Base-by-base conservation (phyloP, 257 asterid genomes). In the Sherardia arvensis region DNA sequence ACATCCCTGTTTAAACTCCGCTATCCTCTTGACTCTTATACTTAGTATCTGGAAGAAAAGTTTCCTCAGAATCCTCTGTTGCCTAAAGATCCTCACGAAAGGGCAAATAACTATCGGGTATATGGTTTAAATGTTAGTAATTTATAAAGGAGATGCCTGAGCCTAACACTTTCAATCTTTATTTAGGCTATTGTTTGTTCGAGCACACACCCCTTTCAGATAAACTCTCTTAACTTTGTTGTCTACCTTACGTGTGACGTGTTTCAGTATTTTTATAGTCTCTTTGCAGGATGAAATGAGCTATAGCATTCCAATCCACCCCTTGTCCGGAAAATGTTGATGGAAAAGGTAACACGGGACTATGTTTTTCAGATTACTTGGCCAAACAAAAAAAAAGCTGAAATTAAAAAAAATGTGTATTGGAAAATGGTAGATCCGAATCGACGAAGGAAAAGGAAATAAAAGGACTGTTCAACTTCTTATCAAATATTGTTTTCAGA, bases 21-120 rank as follows among this genome's bases (percentile, higher is more conserved):
- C 61, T 73, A 47, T 38, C 30, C 29, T 28, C 40, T 30, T 20
- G 43, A 55, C 53, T 63, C 66, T 66, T 30, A 47, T 55, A 23
- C 78, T 51, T 76, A 91, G 96, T 86, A 91, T 81, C 72, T 91
- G 55, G 98, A 91, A 77, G 95, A 88, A 80, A 91, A 83, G 80
- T 88, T 77, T 76, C 98, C 98, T 49, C 92, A 84, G 64, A 82
- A 70, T 64, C 94, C 96, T 4, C 75, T 91, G 85, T 74, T 91
- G 74, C 98, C 98, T 1, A 71, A 65, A 74, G 95, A 91, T 84
- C 80, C 74, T 68, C 86, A 79, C 78, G 72, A 59, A 65, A 85
- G 73, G 69, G 90, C 71, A 53, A 56, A 69, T 4, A 74, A 69
- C 66, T 65, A 51, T 63, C 79, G 69, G 75, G 78, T 69, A 12